phyloP scores from a whole-genome alignment of 2,329 filamentous ascomycete genomes.

The Penicillium sp. region DNA sequence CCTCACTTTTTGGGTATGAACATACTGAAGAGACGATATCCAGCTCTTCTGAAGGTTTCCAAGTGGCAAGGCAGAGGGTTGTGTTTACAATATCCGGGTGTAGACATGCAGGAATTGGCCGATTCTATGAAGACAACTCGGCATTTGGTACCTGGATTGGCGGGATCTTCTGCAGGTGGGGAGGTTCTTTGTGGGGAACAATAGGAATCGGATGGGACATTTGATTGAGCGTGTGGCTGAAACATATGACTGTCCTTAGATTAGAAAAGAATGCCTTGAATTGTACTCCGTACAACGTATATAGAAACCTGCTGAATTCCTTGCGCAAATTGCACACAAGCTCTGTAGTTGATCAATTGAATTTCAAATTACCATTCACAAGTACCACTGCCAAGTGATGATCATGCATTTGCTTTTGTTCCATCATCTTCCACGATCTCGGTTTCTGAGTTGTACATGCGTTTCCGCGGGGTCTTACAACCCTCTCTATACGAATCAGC shows the following conservation, averaged over 20 bases:
- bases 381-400: background rate
- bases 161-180: background rate
- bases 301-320: background rate
- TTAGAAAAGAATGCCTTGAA: background rate
- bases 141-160: constrained; percentile 10
- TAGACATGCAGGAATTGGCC: constrained; percentile 14
- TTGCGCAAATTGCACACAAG: background rate
- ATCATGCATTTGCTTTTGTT: background rate
- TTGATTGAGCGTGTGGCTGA: constrained; percentile 19
- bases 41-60: constrained; percentile 13
- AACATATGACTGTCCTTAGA: background rate
- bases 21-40: constrained; percentile 23
- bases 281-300: background rate
- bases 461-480: background rate
- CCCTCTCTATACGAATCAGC: background rate
- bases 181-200: constrained; percentile 19
- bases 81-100: constrained; percentile 15
- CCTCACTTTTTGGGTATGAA: constrained; percentile 17
- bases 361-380: background rate
- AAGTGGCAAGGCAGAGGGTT: constrained; percentile 8
- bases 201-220: constrained; percentile 17
- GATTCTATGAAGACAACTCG: constrained; percentile 11
- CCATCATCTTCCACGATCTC: background rate
- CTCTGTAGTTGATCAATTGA: background rate
- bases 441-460: background rate